These are phyloP conservation scores for Xylaria polymorpha DNA, from an alignment of 2,329 filamentous ascomycete genomes.

Conservation along the genomic window DNA sequence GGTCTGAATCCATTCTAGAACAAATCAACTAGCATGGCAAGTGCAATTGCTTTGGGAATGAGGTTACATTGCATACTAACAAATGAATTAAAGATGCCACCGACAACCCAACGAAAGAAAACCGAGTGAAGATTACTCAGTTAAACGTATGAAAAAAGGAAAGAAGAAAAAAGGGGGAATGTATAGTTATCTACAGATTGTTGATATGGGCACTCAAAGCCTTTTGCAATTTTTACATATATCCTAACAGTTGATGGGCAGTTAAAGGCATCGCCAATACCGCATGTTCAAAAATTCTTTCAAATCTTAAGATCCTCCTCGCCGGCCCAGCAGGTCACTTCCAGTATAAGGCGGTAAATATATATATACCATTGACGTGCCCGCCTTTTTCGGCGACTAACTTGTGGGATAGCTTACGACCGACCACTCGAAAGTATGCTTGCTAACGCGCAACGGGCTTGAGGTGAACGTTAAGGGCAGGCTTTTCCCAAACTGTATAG, in stretches of 20 bases:
- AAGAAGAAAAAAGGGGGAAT: neutral
- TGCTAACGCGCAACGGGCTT: conserved; percentile 32
- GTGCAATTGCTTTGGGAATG: neutral
- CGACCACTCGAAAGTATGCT: neutral
- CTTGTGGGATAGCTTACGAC: neutral
- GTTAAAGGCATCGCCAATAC: neutral
- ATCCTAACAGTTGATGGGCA: neutral
- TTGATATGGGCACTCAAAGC: neutral
- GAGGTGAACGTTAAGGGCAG: conserved; percentile 47
- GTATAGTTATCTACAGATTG: neutral
- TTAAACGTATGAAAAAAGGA: neutral
- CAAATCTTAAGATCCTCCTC: too few relatives aligned
- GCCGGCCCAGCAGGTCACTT: too few relatives aligned
- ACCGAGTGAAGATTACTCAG: neutral
- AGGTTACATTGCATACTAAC: neutral
- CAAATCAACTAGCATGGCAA: neutral
- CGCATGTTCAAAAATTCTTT: neutral
- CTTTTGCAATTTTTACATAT: neutral
- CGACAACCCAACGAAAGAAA: neutral
- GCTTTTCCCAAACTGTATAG: conserved; percentile 52
- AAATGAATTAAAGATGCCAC: neutral
- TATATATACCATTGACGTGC: neutral
- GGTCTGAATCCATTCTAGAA: neutral
- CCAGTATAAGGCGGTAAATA: neutral
- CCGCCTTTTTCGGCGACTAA: neutral